phyloP scores from a whole-genome alignment of 2,329 filamentous ascomycete species.

The Thermothelomyces thermophilus region DNA sequence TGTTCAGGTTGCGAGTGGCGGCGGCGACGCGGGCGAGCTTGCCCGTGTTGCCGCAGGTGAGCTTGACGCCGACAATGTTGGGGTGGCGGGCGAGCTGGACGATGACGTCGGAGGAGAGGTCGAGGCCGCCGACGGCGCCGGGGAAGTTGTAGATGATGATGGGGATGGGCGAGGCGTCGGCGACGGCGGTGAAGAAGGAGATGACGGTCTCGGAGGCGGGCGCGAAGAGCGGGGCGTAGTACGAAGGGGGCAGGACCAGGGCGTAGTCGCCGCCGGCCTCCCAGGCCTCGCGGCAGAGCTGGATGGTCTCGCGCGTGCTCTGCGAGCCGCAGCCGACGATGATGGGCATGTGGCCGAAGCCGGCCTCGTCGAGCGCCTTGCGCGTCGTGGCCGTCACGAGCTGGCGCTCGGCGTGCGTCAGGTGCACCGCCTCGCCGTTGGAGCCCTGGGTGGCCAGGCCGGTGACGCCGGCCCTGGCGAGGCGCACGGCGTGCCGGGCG shows the following conservation, averaged over 20 bases:
- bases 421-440: constrained; percentile 76
- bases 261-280: constrained; percentile 67
- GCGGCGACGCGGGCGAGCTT: constrained; percentile 60
- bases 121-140: constrained; percentile 55
- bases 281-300: constrained; percentile 62
- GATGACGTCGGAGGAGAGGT: constrained; percentile 58
- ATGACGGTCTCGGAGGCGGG: constrained; percentile 54
- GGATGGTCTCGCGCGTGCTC: constrained; percentile 65
- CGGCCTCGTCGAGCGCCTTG: constrained; percentile 59
- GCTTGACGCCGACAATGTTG: constrained; percentile 62
- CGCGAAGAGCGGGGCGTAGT: constrained; percentile 63
- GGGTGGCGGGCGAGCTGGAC: constrained; percentile 53
- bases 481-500: constrained; percentile 55
- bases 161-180: constrained; percentile 56
- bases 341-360: constrained; percentile 59
- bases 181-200: constrained; percentile 60
- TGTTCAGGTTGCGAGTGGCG: constrained; percentile 50
- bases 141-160: constrained; percentile 66
- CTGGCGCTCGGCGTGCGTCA: constrained; percentile 63
- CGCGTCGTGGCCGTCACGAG: constrained; percentile 64
- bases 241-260: constrained; percentile 68
- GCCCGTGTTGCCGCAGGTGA: constrained; percentile 65
- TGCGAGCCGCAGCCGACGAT: constrained; percentile 72
- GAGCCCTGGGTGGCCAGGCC: constrained; percentile 73
- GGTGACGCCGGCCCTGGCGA: constrained; percentile 67